These are phyloP conservation scores for Phlebiopsis gigantea DNA, from an alignment of 768 basidiomycete genomes.

Conservation along the genomic window DNA sequence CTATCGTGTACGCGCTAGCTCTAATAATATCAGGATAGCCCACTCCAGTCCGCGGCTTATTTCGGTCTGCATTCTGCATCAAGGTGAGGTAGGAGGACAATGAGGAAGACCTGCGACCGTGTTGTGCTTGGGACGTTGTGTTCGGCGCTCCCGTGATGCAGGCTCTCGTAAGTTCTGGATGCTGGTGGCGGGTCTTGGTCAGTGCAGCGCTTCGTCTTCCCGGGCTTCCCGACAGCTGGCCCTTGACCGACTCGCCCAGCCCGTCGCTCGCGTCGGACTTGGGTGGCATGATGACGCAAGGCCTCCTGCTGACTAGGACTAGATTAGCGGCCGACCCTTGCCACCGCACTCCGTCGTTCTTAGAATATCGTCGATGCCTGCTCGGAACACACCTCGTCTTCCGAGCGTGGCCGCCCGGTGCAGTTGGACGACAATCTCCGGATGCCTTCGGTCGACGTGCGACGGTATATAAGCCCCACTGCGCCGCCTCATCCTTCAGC, in stretches of 20 bases:
- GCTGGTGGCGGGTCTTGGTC: background rate
- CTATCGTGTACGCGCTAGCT: background rate
- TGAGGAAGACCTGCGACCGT: background rate
- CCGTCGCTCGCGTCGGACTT: background rate
- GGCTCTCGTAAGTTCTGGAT: background rate
- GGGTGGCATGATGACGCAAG: background rate
- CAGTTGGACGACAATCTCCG: background rate
- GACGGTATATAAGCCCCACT: slow-evolving; percentile 1
- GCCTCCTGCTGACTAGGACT: background rate
- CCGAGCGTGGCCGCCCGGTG: background rate
- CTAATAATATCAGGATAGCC: background rate
- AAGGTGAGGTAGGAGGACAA: background rate
- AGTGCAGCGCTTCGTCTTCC: slow-evolving; percentile 5
- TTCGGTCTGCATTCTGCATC: background rate
- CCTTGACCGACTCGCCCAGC: background rate
- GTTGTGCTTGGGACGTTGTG: background rate
- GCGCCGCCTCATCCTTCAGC: background rate
- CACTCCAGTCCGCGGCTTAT: background rate
- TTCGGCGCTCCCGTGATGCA: background rate
- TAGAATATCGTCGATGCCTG: background rate
- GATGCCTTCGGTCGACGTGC: background rate
- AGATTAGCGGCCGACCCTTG: background rate
- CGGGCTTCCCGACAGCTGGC: background rate
- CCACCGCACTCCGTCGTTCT: background rate
- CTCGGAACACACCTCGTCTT: background rate